These are phyloP conservation scores for Paxillus ammoniavirescens DNA, from an alignment of 768 basidiomycete species.

Conservation along the genomic window DNA sequence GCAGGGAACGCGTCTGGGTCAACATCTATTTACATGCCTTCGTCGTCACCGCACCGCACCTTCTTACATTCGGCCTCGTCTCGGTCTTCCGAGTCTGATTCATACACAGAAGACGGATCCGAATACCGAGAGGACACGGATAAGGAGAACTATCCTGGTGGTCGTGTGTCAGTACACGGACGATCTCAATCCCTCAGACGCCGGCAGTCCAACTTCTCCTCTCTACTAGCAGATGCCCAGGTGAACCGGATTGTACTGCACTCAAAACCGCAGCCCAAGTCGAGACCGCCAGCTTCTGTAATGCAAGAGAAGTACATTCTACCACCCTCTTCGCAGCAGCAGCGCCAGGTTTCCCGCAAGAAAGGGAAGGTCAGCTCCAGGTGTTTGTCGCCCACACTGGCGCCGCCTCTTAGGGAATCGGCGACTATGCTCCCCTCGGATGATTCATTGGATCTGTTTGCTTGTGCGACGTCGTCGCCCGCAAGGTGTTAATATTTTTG, in stretches of 20 bases:
- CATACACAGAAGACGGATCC: constrained; percentile 17
- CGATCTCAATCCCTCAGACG: constrained; percentile 12
- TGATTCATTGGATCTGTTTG: constrained; percentile 51
- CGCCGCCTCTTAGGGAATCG: neutral
- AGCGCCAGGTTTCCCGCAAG: constrained; percentile 1
- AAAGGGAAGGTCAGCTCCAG: constrained; percentile 6
- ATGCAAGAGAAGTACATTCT: constrained; percentile 17
- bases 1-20: neutral
- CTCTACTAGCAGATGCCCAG: constrained; percentile 41
- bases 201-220: constrained; percentile 34
- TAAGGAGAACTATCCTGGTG: constrained; percentile 19
- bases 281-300: constrained; percentile 1
- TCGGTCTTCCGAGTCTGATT: constrained; percentile 12
- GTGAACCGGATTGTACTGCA: constrained; percentile 37
- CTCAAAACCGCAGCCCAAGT: constrained; percentile 8
- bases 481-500: constrained; percentile 9
- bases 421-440: constrained; percentile 36
- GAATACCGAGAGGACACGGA: constrained; percentile 21
- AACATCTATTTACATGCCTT: neutral
- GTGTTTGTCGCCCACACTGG: neutral
- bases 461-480: constrained; percentile 33
- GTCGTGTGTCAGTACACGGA: constrained; percentile 4
- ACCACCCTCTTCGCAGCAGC: constrained; percentile 8
- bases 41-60: neutral
- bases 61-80: constrained; percentile 1